Base-by-base conservation (phyloP, 106 monocot species). In the Amphibolis antarctica region DNA sequence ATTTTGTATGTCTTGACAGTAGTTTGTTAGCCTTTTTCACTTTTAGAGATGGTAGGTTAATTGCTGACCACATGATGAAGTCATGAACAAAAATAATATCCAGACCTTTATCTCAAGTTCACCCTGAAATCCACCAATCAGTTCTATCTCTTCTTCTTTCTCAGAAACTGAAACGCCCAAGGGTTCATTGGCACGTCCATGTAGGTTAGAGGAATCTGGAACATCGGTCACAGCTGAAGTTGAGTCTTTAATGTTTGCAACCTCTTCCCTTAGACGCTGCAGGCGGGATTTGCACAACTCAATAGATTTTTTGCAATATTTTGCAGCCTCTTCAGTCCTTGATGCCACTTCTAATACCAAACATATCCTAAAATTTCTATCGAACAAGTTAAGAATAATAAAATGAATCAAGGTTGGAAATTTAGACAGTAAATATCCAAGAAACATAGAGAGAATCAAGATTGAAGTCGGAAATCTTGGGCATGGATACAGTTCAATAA, bases 401-500 rank as follows among this genome's bases (percentile, higher is more conserved):
- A 71, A 62, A 0, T 11, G 50, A 44, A 42, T 1, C 24, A 50
- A 0, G 48, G 28, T 24, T 24, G 22, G 26, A 12, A 55, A 25
- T 3, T 5, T 17, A 11, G 57, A 23, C 28, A 29, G 57, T 12
- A 28, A 15, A 17, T 57, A 5, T 57, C 17, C 24, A 1, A 57
- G n/a, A 13, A 49, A 17, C n/a, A 13, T 9, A 26, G 13, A 57
- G 18, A 27, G 50, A 6, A 11, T 27, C 36, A 63, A 1, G 1
- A 52, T 6, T 52, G 51, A 52, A 30, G 30, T 64, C 14, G 42
- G 67, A 11, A 73, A 65, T 42, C 12, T 22, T 23, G 42, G 21
- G 55, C 19, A 64, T 71, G 86, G 89, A 96, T 96, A 96, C 96
- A 96, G 70, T 73, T 96, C 96, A 72, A 89, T 65, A 18, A 86